These are phyloP conservation scores for Persicaria tinctoria DNA, from an alignment of 148 eudicot genomes.

Conservation along the genomic window DNA sequence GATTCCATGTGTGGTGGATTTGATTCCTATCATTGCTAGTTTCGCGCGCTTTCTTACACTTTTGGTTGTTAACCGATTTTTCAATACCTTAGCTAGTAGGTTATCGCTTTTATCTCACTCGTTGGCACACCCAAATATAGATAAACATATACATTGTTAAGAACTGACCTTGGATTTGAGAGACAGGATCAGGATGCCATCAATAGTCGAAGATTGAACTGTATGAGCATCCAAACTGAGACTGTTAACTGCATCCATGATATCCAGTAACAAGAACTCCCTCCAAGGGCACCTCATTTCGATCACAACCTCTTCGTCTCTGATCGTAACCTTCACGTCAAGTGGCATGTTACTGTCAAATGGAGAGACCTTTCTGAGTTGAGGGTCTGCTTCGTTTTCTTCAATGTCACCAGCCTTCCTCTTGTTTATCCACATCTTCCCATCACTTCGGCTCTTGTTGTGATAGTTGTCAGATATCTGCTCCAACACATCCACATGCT, in stretches of 20 bases:
- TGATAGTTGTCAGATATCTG: slow-evolving; percentile 35
- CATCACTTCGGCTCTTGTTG: slow-evolving; percentile 12
- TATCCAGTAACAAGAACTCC: slow-evolving; percentile 40
- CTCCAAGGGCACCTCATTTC: slow-evolving; percentile 40
- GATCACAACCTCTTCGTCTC: slow-evolving; percentile 36
- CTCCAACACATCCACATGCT: slow-evolving; percentile 23
- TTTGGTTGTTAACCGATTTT: too few species aligned
- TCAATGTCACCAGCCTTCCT: slow-evolving; percentile 40
- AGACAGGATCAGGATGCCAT: slow-evolving; percentile 33
- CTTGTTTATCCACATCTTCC: slow-evolving; percentile 21
- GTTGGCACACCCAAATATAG: too few species aligned
- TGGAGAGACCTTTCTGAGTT: slow-evolving; percentile 13
- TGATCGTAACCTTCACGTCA: slow-evolving; percentile 27
- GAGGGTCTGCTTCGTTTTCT: slow-evolving; percentile 28
- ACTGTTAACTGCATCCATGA: slow-evolving; percentile 32
- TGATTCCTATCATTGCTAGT: too few species aligned
- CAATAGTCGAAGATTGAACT: slow-evolving; percentile 40
- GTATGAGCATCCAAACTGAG: slow-evolving; percentile 42
- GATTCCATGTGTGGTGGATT: too few species aligned
- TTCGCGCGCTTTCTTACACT: too few species aligned
- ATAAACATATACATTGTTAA: neutral
- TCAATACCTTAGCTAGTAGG: too few species aligned
- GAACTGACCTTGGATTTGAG: slow-evolving; percentile 48
- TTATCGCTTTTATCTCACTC: too few species aligned
- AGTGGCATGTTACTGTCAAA: slow-evolving; percentile 11